A percentile compares a stretch with the other conserved stretches of the same genome.
These are phyloP conservation scores for Dactylonectria estremocensis DNA, from an alignment of 2,329 filamentous ascomycete genomes.

Conservation along the genomic window DNA sequence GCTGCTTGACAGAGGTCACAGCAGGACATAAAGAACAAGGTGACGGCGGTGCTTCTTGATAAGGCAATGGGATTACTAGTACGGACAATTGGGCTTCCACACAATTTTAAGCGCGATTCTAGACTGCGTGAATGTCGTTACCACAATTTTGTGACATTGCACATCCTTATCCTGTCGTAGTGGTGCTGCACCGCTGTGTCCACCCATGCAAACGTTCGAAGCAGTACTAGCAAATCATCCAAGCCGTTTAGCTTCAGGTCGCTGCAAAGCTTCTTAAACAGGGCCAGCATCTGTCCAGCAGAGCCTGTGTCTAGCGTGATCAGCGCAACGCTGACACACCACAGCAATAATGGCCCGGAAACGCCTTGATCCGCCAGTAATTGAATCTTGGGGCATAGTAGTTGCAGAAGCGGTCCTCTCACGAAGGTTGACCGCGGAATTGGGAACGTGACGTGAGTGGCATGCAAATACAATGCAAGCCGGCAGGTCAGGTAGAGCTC, in stretches of 20 bases:
- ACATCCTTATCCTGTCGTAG: background rate
- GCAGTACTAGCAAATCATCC: constrained; percentile 23
- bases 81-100: no score
- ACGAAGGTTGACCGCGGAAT: constrained; percentile 28
- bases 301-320: constrained; percentile 1
- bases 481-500: constrained; percentile 20
- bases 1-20: no score
- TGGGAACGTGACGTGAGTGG: constrained; percentile 25
- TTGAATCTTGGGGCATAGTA: constrained; percentile 12
- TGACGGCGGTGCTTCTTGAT: no score
- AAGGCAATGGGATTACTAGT: no score
- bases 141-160: background rate
- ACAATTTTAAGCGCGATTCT: constrained; percentile 6
- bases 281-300: background rate
- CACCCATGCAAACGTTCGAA: constrained; percentile 25
- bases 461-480: constrained; percentile 23
- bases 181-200: constrained; percentile 17
- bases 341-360: constrained; percentile 6
- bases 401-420: constrained; percentile 14
- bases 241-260: constrained; percentile 12
- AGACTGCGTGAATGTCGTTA: background rate
- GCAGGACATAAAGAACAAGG: no score
- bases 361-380: constrained; percentile 5
- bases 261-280: constrained; percentile 4
- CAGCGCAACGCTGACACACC: constrained; percentile 16